Evolutionary conservation across 139 green algal species (phyloP).

Genomic region (Tetraselmis striata): DNA sequence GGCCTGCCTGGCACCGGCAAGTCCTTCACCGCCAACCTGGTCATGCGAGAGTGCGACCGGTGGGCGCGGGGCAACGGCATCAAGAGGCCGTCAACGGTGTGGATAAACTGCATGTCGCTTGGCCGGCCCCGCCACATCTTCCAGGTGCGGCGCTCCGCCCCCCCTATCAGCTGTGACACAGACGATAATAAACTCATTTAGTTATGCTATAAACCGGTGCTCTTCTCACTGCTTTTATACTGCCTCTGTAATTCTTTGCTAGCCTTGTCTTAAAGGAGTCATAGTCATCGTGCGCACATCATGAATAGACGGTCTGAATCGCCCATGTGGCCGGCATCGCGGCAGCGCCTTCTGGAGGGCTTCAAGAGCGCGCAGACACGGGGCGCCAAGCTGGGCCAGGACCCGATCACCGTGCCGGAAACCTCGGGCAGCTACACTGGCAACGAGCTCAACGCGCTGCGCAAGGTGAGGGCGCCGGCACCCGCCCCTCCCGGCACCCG

Average conservation of each 20-base stretch:
- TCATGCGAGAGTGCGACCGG: background rate
- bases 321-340: background rate
- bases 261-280: too few relatives aligned
- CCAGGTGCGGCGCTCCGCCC: background rate
- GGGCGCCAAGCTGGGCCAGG: background rate
- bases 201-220: too few relatives aligned
- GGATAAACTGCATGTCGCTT: background rate
- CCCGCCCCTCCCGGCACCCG: too few relatives aligned
- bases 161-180: background rate
- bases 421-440: background rate
- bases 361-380: background rate
- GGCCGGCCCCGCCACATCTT: background rate
- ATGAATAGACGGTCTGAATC: too few relatives aligned
- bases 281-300: too few relatives aligned
- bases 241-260: too few relatives aligned
- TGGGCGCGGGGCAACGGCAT: background rate
- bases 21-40: background rate
- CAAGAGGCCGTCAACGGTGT: background rate
- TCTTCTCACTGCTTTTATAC: too few relatives aligned
- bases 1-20: background rate
- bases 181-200: too few relatives aligned
- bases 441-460: background rate
- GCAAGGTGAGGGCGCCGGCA: background rate
- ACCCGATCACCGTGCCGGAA: background rate
- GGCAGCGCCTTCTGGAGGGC: background rate